These are phyloP conservation scores for Echeveria elegans DNA, from an alignment of 164 flowering plant species.

Conservation along the genomic window DNA sequence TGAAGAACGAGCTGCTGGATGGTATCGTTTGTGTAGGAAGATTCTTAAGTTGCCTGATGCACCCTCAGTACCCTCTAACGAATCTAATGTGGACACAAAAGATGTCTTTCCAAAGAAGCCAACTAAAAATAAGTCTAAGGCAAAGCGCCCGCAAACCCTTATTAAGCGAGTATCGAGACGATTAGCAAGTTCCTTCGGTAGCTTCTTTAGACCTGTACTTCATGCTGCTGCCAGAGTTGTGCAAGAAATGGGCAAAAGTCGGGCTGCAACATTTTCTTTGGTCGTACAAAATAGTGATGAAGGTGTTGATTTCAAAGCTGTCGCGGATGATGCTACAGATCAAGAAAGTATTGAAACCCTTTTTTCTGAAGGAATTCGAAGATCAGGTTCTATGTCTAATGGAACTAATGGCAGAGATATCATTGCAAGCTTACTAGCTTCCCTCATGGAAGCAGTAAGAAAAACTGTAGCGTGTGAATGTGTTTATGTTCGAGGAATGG, in stretches of 20 bases:
- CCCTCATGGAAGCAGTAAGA: conserved; percentile 97
- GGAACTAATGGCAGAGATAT: conserved; percentile 66
- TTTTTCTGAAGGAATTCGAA: conserved; percentile 57
- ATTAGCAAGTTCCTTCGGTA: conserved; percentile 93
- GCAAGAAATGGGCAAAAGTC: conserved; percentile 98
- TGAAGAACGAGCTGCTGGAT: conserved; percentile 97
- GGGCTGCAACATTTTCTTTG: conserved; percentile 91
- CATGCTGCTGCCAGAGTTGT: conserved; percentile 99
- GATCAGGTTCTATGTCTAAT: conserved; percentile 50
- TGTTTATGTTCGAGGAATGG: conserved; percentile 97
- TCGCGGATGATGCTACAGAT: conserved; percentile 55
- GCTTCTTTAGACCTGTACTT: conserved; percentile 95
- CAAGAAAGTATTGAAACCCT: conserved; percentile 50
- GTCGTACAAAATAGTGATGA: conserved; percentile 91
- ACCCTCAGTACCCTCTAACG: conserved; percentile 68
- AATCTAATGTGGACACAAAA: conserved; percentile 34
- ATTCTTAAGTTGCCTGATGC: conserved; percentile 92
- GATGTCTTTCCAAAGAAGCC: conserved; percentile 55
- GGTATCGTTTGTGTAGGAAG: conserved; percentile 93
- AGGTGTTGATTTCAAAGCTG: conserved; percentile 54
- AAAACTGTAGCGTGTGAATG: conserved; percentile 99
- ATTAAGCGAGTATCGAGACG: conserved; percentile 99
- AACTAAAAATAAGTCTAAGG: conserved; percentile 72
- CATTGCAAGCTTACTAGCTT: conserved; percentile 83
- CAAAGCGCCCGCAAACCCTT: conserved; percentile 90